Percentiles rank a stretch among this genome's conserved stretches.
Conservation (phyloP, 2,329 filamentous ascomycete species). For the Tolypocladium sp. region DNA sequence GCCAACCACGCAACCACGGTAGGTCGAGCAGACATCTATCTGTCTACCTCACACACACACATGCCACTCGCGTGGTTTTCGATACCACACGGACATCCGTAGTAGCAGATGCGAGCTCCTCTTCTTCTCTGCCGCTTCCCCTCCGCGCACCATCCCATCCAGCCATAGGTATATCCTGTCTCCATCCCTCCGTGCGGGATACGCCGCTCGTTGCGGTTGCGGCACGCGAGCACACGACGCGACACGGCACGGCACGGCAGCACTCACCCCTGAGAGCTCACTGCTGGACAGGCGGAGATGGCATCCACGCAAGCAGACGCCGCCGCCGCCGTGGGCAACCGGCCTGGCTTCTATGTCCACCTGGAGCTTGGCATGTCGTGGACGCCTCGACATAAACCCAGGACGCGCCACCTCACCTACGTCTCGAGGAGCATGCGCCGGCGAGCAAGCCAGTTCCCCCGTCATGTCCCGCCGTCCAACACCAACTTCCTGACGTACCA, state of each 20-base stretch:
- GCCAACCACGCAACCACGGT: background rate
- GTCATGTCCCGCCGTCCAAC: background rate
- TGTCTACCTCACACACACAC: background rate
- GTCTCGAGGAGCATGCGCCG: background rate
- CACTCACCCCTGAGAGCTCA: background rate
- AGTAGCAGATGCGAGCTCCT: background rate
- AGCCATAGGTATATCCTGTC: background rate
- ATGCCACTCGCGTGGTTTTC: too few relatives aligned
- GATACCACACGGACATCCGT: background rate
- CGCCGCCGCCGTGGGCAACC: constrained; percentile 12
- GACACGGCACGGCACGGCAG: background rate
- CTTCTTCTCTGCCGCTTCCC: background rate
- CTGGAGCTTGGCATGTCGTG: constrained; percentile 44
- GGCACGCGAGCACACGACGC: background rate
- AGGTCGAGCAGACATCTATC: background rate
- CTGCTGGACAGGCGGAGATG: background rate
- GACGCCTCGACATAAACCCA: constrained; percentile 23
- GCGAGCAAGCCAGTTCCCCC: background rate
- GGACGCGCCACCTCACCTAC: constrained; percentile 27
- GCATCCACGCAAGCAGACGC: background rate
- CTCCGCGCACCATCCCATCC: background rate
- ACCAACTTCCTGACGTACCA: background rate
- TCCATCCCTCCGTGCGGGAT: background rate
- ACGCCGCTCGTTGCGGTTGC: background rate
- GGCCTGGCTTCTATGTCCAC: constrained; percentile 34